Conservation (phyloP, 2,329 filamentous ascomycete species). For the Emericellopsis cladophorae region DNA sequence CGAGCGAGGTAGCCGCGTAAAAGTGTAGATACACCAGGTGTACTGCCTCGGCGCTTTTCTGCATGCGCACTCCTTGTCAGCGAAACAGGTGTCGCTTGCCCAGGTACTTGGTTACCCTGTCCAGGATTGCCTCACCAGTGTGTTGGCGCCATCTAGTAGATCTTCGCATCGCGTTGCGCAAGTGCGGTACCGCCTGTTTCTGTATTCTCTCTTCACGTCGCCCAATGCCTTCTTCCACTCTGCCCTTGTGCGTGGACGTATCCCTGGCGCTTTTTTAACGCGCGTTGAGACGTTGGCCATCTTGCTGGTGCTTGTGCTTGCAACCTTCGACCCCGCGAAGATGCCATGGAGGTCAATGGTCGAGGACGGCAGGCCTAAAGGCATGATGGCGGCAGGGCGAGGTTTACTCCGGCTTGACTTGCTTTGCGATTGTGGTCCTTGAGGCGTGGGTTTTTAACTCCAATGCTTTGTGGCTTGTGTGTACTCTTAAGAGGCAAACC, state of each 20-base stretch:
- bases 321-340: background rate
- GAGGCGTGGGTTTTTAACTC: background rate
- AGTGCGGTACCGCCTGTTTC: constrained; percentile 34
- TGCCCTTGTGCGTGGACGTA: constrained; percentile 6
- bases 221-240: constrained; percentile 39
- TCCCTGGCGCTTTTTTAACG: background rate
- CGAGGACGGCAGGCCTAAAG: constrained; percentile 1
- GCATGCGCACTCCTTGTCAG: background rate
- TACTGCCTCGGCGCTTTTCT: constrained; percentile 8
- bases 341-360: background rate
- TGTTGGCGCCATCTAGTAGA: constrained; percentile 34
- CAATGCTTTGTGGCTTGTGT: too few relatives aligned
- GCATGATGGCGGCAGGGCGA: too few relatives aligned
- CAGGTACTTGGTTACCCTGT: constrained; percentile 6
- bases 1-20: constrained; percentile 47
- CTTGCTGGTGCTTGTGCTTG: background rate
- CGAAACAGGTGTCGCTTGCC: background rate
- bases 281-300: background rate
- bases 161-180: constrained; percentile 41
- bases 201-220: constrained; percentile 41
- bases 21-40: constrained; percentile 48
- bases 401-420: too few relatives aligned
- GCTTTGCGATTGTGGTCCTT: too few relatives aligned
- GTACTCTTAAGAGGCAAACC: too few relatives aligned
- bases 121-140: constrained; percentile 18